Evolutionary conservation across 73 alveolate genomes (phyloP).

Genomic region (Paramecium pentaurelia): DNA sequence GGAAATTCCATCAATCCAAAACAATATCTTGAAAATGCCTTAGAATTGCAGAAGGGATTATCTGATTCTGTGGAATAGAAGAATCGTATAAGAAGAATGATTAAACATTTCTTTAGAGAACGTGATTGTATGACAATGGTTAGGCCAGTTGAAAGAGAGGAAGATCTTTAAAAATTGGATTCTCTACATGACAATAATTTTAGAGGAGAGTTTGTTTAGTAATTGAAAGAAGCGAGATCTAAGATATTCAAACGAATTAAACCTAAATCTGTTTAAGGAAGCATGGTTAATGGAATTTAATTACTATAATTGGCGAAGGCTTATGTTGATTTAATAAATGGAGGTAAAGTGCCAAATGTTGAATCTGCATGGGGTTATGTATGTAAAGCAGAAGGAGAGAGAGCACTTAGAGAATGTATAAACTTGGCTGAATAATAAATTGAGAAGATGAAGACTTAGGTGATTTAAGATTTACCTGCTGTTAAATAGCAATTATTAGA

Average conservation of each 20-base stretch:
- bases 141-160: conserved; percentile 94
- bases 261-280: conserved; percentile 90
- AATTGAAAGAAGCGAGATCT: conserved; percentile 75
- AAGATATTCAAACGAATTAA: conserved; percentile 87
- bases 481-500: conserved; percentile 1
- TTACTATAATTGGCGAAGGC: conserved; percentile 87
- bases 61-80: conserved; percentile 87
- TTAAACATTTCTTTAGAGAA: conserved; percentile 93
- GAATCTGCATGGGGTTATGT: conserved; percentile 97
- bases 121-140: conserved; percentile 96
- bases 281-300: conserved; percentile 88
- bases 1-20: conserved; percentile 88
- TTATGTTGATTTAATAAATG: conserved; percentile 89
- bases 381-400: conserved; percentile 87
- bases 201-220: conserved; percentile 87
- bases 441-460: conserved; percentile 15
- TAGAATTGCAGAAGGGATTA: conserved; percentile 80
- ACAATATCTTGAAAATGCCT: conserved; percentile 95
- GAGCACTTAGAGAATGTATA: conserved; percentile 74
- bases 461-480: not conserved
- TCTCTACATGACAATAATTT: conserved; percentile 77
- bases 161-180: conserved; percentile 79
- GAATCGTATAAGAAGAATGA: conserved; percentile 90
- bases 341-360: conserved; percentile 95
- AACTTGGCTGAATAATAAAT: conserved; percentile 65